phyloP scores from a whole-genome alignment of 345 rosid species.

The Diplotaxis tenuifolia region DNA sequence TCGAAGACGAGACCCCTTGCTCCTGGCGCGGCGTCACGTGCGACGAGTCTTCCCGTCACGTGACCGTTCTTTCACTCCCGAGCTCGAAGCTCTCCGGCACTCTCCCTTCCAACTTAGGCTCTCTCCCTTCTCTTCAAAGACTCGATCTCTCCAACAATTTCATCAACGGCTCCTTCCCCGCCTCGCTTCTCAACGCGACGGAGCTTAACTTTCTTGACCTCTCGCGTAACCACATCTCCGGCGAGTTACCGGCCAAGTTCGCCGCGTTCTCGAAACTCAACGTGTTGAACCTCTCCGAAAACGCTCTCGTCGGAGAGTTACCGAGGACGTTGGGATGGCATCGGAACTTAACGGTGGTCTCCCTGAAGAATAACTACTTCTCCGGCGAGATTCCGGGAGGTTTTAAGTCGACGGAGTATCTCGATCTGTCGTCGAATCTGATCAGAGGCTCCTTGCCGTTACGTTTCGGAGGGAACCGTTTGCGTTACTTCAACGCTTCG shows the following conservation, averaged over 20 bases:
- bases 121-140: constrained; percentile 48
- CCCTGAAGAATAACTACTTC: constrained; percentile 59
- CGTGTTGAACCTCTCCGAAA: constrained; percentile 62
- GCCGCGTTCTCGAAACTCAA: constrained; percentile 50
- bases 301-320: constrained; percentile 65
- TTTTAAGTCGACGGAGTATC: constrained; percentile 47
- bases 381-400: constrained; percentile 58
- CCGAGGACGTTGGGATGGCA: constrained; percentile 44
- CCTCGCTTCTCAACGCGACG: constrained; percentile 53
- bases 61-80: constrained; percentile 59
- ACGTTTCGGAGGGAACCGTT: constrained; percentile 59
- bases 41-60: constrained; percentile 42
- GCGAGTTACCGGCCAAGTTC: constrained; percentile 49
- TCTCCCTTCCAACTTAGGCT: constrained; percentile 67
- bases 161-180: constrained; percentile 71
- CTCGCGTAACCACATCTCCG: constrained; percentile 66
- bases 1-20: constrained; percentile 64
- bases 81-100: constrained; percentile 67
- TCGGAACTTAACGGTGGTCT: constrained; percentile 50
- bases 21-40: constrained; percentile 74
- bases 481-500: constrained; percentile 65
- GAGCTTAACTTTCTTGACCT: constrained; percentile 68
- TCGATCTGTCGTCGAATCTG: constrained; percentile 83
- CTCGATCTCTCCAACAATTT: constrained; percentile 83
- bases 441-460: constrained; percentile 68